Evolutionary conservation across 2,329 filamentous ascomycete species (phyloP).

Genomic region (Aspergillus fischeri): DNA sequence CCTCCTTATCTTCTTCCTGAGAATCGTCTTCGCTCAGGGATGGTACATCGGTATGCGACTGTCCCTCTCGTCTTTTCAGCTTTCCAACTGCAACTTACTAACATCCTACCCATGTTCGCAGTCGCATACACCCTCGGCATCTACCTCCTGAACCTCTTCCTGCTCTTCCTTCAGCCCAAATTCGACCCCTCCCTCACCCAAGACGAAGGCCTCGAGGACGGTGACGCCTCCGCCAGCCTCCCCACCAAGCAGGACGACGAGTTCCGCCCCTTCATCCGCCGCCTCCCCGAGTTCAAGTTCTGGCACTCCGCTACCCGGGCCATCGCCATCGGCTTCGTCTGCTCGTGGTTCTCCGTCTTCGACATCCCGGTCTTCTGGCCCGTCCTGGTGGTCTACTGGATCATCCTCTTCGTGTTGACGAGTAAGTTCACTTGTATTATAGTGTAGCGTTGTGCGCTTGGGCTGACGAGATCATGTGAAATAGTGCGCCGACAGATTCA

Average conservation of each 20-base stretch:
- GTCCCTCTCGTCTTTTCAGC: background rate
- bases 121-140: constrained; percentile 97
- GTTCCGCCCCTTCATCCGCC: constrained; percentile 93
- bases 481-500: constrained; percentile 98
- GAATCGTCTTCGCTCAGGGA: constrained; percentile 88
- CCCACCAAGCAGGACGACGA: constrained; percentile 96
- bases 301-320: constrained; percentile 95
- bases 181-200: constrained; percentile 95
- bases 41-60: constrained; percentile 85
- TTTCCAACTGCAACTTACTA: background rate
- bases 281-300: constrained; percentile 99
- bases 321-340: constrained; percentile 74
- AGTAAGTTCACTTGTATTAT: constrained; percentile 57
- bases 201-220: constrained; percentile 96
- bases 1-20: constrained; percentile 76
- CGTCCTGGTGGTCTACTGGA: constrained; percentile 96
- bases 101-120: constrained; percentile 32
- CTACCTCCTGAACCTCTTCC: constrained; percentile 98
- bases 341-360: constrained; percentile 91
- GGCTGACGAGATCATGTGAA: background rate
- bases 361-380: constrained; percentile 99
- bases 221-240: constrained; percentile 66
- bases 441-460: background rate
- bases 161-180: constrained; percentile 96
- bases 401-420: constrained; percentile 91